Percentiles rank a stretch among this genome's conserved stretches.
Conservation (phyloP, 1,284 basidiomycete genomes). For the Polyporus tsugae region DNA sequence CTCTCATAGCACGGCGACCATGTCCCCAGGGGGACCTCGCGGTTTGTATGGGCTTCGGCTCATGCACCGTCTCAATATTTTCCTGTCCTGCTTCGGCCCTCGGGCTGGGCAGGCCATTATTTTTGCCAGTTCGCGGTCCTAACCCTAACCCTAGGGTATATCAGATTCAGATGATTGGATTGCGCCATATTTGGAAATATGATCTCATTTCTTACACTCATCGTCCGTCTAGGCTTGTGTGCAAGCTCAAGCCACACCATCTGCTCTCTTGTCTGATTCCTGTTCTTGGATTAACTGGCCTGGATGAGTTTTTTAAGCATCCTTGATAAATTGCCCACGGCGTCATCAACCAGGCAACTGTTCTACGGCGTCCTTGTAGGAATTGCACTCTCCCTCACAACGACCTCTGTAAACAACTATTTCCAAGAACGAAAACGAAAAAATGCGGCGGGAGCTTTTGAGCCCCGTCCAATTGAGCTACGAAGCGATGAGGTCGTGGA, state of each 20-base stretch:
- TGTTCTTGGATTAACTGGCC: neutral
- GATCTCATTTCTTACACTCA: conserved; percentile 20
- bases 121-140: conserved; percentile 36
- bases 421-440: conserved; percentile 56
- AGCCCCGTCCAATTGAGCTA: conserved; percentile 75
- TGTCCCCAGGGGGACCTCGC: conserved; percentile 57
- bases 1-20: conserved; percentile 77
- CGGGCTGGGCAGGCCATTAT: conserved; percentile 46
- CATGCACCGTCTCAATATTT: conserved; percentile 79
- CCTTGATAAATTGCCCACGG: conserved; percentile 37
- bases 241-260: neutral
- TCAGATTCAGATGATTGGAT: conserved; percentile 15
- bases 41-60: conserved; percentile 72
- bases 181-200: conserved; percentile 18
- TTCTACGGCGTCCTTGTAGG: conserved; percentile 75
- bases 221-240: neutral
- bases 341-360: conserved; percentile 55
- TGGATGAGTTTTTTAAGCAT: neutral
- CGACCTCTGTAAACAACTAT: conserved; percentile 62
- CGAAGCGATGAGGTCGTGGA: conserved; percentile 77
- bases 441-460: conserved; percentile 46
- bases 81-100: conserved; percentile 66
- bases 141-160: conserved; percentile 43
- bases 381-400: conserved; percentile 73
- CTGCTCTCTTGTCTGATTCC: neutral